Percentiles rank a stretch among this genome's conserved stretches.
Conservation (phyloP, 1,284 basidiomycete genomes). For the Rhodofomes roseus region DNA sequence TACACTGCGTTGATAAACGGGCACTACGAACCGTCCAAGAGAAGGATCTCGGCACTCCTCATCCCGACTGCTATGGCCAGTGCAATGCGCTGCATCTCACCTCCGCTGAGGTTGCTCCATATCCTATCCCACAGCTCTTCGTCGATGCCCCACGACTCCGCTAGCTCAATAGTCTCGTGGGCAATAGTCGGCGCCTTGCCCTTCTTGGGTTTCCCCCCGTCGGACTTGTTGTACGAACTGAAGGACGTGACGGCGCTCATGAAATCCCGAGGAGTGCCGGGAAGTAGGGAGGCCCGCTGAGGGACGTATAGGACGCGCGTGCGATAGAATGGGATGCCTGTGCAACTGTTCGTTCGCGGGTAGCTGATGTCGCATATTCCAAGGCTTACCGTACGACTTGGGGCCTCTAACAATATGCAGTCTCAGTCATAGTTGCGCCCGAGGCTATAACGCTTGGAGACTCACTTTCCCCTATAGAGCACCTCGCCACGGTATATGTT, state of each 20-base stretch:
- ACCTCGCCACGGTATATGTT: slow-evolving; percentile 69
- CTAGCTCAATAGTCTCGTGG: slow-evolving; percentile 49
- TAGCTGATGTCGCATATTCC: background rate
- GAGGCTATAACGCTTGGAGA: slow-evolving; percentile 5
- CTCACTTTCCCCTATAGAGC: slow-evolving; percentile 62
- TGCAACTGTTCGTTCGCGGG: background rate
- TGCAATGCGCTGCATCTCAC: slow-evolving; percentile 80
- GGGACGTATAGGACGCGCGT: slow-evolving; percentile 81
- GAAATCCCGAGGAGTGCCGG: slow-evolving; percentile 75
- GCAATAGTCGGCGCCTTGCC: slow-evolving; percentile 9
- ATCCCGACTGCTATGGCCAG: slow-evolving; percentile 72
- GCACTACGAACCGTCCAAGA: slow-evolving; percentile 69
- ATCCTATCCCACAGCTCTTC: slow-evolving; percentile 69
- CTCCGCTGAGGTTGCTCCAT: slow-evolving; percentile 79
- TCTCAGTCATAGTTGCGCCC: background rate
- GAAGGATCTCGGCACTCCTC: slow-evolving; percentile 73
- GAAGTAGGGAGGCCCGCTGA: slow-evolving; percentile 80
- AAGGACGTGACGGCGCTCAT: slow-evolving; percentile 56
- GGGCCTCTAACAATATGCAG: slow-evolving; percentile 39
- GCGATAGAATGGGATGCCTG: slow-evolving; percentile 74
- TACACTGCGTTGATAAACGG: background rate
- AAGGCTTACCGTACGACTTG: slow-evolving; percentile 46
- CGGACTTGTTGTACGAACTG: slow-evolving; percentile 39
- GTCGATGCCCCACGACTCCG: slow-evolving; percentile 65
- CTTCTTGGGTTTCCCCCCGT: slow-evolving; percentile 19